These are phyloP conservation scores for Aureobasidium zeae DNA, from an alignment of 2,329 filamentous ascomycete genomes.

Conservation along the genomic window DNA sequence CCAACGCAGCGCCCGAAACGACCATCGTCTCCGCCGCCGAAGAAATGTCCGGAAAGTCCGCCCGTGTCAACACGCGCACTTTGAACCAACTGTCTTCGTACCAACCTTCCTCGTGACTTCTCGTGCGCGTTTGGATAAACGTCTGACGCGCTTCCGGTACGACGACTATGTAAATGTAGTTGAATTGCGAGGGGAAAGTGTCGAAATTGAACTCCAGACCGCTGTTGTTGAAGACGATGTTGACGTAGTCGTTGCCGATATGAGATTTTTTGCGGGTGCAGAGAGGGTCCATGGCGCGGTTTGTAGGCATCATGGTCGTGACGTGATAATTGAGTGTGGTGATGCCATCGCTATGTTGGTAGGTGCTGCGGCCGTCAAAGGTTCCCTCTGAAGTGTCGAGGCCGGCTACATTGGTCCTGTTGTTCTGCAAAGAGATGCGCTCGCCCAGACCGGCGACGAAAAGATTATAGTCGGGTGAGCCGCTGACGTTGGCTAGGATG, in stretches of 20 bases:
- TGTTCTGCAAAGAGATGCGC: conserved; percentile 68
- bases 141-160: conserved; percentile 73
- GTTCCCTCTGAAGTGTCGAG: conserved; percentile 66
- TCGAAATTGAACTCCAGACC: conserved; percentile 82
- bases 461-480: conserved; percentile 77
- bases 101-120: conserved; percentile 34
- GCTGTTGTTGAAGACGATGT: conserved; percentile 96
- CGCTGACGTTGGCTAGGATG: conserved; percentile 77
- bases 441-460: conserved; percentile 78
- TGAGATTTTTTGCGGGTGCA: conserved; percentile 78
- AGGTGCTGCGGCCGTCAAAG: conserved; percentile 72
- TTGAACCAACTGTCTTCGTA: conserved; percentile 51
- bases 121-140: conserved; percentile 55
- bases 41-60: conserved; percentile 84
- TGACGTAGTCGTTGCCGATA: conserved; percentile 96
- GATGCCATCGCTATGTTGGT: conserved; percentile 89
- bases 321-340: conserved; percentile 95
- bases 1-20: conserved; percentile 70
- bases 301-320: conserved; percentile 93
- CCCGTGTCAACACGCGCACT: conserved; percentile 80
- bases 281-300: conserved; percentile 63
- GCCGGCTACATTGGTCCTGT: conserved; percentile 87
- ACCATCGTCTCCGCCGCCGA: conserved; percentile 84
- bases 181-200: conserved; percentile 90
- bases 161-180: conserved; percentile 94